Percentiles rank a stretch among this genome's conserved stretches.
phyloP scores from a whole-genome alignment of 345 rosid species.

The Sapria himalayana region DNA sequence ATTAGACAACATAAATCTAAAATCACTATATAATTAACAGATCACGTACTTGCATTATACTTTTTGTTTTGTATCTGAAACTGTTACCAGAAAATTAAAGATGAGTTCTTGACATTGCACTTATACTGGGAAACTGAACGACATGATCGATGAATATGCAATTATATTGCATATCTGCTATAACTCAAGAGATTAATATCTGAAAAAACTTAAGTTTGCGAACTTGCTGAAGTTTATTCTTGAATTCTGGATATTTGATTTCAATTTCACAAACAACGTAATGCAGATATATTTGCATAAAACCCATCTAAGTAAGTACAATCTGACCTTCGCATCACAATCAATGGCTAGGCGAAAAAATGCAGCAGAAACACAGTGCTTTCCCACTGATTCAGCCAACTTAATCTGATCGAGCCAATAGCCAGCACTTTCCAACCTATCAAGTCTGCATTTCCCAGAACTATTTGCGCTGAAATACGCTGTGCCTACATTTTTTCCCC shows the following conservation, averaged over 20 bases:
- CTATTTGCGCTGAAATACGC: conserved; percentile 10
- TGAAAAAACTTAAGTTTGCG: too few species aligned
- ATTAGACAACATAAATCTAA: not conserved
- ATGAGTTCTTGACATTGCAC: too few species aligned
- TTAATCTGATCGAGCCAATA: conserved; percentile 15
- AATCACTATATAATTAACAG: too few species aligned
- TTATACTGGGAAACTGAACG: too few species aligned
- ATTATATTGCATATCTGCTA: too few species aligned
- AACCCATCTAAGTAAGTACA: not conserved
- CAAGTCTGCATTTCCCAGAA: conserved; percentile 10
- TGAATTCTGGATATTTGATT: not conserved
- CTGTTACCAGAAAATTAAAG: too few species aligned
- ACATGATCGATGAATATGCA: too few species aligned
- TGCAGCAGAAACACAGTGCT: conserved; percentile 9
- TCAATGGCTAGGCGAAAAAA: conserved; percentile 10
- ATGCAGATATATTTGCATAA: not conserved
- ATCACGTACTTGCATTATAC: too few species aligned
- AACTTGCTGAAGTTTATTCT: too few species aligned
- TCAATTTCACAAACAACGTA: not conserved
- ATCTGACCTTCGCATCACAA: conserved; percentile 10
- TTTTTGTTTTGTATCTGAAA: too few species aligned
- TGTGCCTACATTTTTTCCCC: conserved; percentile 6
- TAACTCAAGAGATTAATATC: too few species aligned
- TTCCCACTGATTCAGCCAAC: conserved; percentile 7
- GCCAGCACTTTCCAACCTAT: conserved; percentile 10